These are phyloP conservation scores for Trametes sp. DNA, from an alignment of 1,284 basidiomycete genomes.

Conservation along the genomic window DNA sequence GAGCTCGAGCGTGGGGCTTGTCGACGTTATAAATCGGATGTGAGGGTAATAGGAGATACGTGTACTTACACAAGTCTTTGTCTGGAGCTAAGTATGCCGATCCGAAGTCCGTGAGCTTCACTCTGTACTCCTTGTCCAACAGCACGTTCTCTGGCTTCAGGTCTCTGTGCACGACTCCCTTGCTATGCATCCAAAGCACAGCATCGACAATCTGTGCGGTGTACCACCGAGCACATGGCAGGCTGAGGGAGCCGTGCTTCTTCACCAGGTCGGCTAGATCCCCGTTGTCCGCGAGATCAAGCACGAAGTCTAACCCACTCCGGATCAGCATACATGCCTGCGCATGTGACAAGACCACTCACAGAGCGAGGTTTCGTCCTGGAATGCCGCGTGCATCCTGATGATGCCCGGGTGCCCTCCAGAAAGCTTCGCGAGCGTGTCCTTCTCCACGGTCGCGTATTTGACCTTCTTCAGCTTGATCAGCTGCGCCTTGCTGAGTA, in stretches of 20 bases:
- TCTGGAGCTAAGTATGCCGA: slow-evolving; percentile 26
- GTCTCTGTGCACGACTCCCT: slow-evolving; percentile 28
- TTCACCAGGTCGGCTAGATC: slow-evolving; percentile 31
- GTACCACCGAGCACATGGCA: slow-evolving; percentile 28
- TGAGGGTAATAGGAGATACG: too few species aligned
- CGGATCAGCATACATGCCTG: neutral
- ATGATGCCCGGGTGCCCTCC: slow-evolving; percentile 28
- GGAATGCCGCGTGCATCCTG: slow-evolving; percentile 30
- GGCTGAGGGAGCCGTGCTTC: slow-evolving; percentile 28
- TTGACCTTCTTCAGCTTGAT: slow-evolving; percentile 33
- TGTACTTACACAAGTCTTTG: slow-evolving; percentile 25
- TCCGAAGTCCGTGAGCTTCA: slow-evolving; percentile 30
- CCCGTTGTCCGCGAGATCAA: slow-evolving; percentile 29
- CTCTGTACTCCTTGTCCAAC: slow-evolving; percentile 22
- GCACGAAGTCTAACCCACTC: slow-evolving; percentile 21
- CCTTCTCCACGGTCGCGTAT: slow-evolving; percentile 31
- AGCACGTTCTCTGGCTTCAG: slow-evolving; percentile 32
- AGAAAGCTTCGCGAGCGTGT: slow-evolving; percentile 27
- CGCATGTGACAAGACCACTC: neutral
- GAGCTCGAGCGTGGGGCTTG: slow-evolving; percentile 29
- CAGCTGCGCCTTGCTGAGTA: slow-evolving; percentile 30
- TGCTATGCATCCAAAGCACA: slow-evolving; percentile 29
- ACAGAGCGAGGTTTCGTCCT: slow-evolving; percentile 32
- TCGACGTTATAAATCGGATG: neutral
- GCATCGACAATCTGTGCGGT: slow-evolving; percentile 30